phyloP scores from a whole-genome alignment of 106 monocot genomes.

The Apostasia shenzhenica region DNA sequence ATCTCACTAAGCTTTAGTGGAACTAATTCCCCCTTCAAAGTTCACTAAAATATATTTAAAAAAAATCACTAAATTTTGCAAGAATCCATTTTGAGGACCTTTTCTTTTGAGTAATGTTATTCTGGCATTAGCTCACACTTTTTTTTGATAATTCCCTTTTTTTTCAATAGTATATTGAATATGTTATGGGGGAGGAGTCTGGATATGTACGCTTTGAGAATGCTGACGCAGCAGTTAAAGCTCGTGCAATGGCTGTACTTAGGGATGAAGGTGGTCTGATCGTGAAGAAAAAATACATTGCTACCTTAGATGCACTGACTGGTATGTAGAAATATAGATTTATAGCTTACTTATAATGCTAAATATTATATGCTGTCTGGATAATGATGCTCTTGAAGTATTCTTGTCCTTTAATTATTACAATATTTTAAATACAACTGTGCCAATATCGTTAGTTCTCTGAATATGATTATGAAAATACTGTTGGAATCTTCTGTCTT shows the following conservation, averaged over 20 bases:
- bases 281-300: constrained; percentile 51
- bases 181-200: constrained; percentile 61
- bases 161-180: constrained; percentile 63
- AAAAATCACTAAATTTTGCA: too few relatives aligned
- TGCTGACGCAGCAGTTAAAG: constrained; percentile 65
- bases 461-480: background rate
- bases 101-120: too few relatives aligned
- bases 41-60: too few relatives aligned
- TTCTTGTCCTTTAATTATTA: background rate
- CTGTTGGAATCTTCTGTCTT: background rate
- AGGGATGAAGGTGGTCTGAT: constrained; percentile 55
- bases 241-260: constrained; percentile 67
- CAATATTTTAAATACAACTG: background rate
- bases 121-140: too few relatives aligned
- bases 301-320: constrained; percentile 60
- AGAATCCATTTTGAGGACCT: too few relatives aligned
- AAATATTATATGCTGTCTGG: background rate
- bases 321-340: constrained; percentile 26
- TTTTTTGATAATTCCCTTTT: background rate
- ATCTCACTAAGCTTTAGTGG: too few relatives aligned
- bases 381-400: background rate
- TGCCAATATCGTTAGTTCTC: background rate
- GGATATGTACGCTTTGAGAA: constrained; percentile 86
- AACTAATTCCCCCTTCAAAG: too few relatives aligned
- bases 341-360: too few relatives aligned